Percentiles rank a stretch among this genome's conserved stretches.
phyloP scores from a whole-genome alignment of 768 basidiomycete genomes.

The Amanita phalloides region DNA sequence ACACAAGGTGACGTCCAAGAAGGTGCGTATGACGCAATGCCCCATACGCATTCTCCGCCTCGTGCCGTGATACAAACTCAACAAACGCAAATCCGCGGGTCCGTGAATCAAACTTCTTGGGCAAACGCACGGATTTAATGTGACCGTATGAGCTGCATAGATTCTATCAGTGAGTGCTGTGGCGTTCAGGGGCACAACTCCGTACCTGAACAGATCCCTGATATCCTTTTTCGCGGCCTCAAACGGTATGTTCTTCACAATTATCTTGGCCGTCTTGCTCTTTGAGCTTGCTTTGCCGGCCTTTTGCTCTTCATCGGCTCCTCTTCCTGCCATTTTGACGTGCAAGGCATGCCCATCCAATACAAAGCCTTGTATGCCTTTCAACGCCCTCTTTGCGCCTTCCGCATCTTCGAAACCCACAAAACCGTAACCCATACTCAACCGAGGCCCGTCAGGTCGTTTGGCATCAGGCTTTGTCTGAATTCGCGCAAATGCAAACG shows the following conservation, averaged over 20 bases:
- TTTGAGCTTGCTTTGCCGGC: constrained; percentile 29
- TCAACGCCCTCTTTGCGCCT: constrained; percentile 62
- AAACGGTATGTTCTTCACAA: constrained; percentile 98
- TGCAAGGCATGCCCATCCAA: constrained; percentile 81
- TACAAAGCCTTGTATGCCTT: constrained; percentile 69
- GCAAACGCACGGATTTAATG: constrained; percentile 89
- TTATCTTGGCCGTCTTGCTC: constrained; percentile 81
- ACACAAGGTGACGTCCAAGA: constrained; percentile 87
- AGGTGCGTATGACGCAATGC: constrained; percentile 91
- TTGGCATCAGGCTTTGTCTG: constrained; percentile 89
- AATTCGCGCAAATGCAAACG: constrained; percentile 79
- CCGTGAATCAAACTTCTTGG: constrained; percentile 82
- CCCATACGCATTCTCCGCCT: constrained; percentile 83
- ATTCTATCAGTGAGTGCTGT: constrained; percentile 4
- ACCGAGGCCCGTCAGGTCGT: constrained; percentile 38
- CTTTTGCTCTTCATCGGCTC: constrained; percentile 39
- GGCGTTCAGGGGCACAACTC: constrained; percentile 9
- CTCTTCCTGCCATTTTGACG: constrained; percentile 82
- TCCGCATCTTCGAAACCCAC: constrained; percentile 77
- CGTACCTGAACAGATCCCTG: constrained; percentile 78
- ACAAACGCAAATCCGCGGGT: constrained; percentile 95
- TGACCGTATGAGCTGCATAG: constrained; percentile 71
- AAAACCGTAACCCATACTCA: constrained; percentile 97
- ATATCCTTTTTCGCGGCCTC: constrained; percentile 93
- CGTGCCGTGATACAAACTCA: constrained; percentile 82